Conservation (phyloP, 345 rosid genomes). For the Brassica carinata region DNA sequence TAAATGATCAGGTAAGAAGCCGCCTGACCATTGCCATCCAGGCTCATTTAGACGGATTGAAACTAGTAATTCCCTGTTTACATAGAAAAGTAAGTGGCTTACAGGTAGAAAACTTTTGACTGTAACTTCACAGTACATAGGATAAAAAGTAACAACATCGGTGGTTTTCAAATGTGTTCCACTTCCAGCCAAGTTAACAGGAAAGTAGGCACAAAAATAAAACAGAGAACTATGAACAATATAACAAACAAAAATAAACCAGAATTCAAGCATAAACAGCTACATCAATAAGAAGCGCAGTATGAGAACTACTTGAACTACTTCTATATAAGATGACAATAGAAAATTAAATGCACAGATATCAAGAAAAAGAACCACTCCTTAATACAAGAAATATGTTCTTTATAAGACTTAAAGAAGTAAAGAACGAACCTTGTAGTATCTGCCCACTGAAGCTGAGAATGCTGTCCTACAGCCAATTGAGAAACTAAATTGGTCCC, state of each 20-base stretch:
- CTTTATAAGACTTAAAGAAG: conserved; percentile 5
- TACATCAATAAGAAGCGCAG: conserved; percentile 19
- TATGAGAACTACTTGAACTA: not conserved
- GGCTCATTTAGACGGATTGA: conserved; percentile 83
- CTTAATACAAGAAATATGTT: conserved; percentile 2
- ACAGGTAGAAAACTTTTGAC: not conserved
- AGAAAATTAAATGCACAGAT: not conserved
- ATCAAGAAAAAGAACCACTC: not conserved
- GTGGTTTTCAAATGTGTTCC: conserved; percentile 2
- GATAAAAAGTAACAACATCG: conserved; percentile 12
- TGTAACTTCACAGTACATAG: conserved; percentile 16
- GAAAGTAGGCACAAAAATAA: not conserved
- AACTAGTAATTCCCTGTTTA: conserved; percentile 77
- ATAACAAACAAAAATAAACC: conserved; percentile 1
- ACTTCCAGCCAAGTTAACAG: conserved; percentile 6
- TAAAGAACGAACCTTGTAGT: conserved; percentile 59
- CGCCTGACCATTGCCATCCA: conserved; percentile 98
- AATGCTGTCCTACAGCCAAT: conserved; percentile 72
- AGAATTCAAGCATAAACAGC: conserved; percentile 13
- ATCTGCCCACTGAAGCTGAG: conserved; percentile 88
- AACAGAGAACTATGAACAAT: conserved; percentile 11
- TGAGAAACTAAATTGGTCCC: conserved; percentile 67
- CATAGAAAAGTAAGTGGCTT: conserved; percentile 21
- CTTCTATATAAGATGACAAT: not conserved
- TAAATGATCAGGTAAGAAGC: conserved; percentile 91